Conservation (phyloP, 441 rosid species). For the Jatropha multifida region DNA sequence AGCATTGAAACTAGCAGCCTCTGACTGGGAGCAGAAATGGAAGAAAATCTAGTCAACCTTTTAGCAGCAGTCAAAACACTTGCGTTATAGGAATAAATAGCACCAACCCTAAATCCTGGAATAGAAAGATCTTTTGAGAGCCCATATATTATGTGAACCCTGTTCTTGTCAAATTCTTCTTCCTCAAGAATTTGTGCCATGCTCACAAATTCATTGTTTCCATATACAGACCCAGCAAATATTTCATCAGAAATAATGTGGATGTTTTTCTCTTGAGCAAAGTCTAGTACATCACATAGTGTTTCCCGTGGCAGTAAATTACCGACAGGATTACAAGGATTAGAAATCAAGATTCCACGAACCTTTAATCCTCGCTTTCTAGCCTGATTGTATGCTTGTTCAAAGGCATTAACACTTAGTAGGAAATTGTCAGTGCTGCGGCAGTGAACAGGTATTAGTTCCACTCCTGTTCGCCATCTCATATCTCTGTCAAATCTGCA, state of each 20-base stretch:
- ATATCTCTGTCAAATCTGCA: conserved; percentile 88
- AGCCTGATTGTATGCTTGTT: conserved; percentile 82
- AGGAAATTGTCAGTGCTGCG: conserved; percentile 74
- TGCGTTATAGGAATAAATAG: conserved; percentile 67
- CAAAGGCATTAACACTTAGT: conserved; percentile 65
- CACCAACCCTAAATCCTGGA: conserved; percentile 85
- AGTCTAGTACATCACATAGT: conserved; percentile 52
- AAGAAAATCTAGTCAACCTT: conserved; percentile 59
- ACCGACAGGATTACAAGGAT: conserved; percentile 92
- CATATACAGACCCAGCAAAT: conserved; percentile 72
- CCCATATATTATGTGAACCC: conserved; percentile 85
- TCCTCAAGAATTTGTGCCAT: conserved; percentile 64
- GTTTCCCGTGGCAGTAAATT: conserved; percentile 61
- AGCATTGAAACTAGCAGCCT: conserved; percentile 52
- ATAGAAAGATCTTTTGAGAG: conserved; percentile 86
- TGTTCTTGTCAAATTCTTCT: conserved; percentile 63
- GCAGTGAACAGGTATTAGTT: conserved; percentile 81
- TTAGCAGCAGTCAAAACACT: conserved; percentile 55
- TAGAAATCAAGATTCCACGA: conserved; percentile 71
- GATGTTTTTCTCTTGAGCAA: conserved; percentile 79
- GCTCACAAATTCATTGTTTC: conserved; percentile 73
- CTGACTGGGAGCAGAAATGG: conserved; percentile 62
- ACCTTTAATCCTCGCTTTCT: conserved; percentile 72
- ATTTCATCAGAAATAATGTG: conserved; percentile 88
- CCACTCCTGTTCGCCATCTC: conserved; percentile 76